A percentile compares a stretch with the other conserved stretches of the same genome.
Conservation (phyloP, 768 basidiomycete genomes). For the Galerina sulciceps region DNA sequence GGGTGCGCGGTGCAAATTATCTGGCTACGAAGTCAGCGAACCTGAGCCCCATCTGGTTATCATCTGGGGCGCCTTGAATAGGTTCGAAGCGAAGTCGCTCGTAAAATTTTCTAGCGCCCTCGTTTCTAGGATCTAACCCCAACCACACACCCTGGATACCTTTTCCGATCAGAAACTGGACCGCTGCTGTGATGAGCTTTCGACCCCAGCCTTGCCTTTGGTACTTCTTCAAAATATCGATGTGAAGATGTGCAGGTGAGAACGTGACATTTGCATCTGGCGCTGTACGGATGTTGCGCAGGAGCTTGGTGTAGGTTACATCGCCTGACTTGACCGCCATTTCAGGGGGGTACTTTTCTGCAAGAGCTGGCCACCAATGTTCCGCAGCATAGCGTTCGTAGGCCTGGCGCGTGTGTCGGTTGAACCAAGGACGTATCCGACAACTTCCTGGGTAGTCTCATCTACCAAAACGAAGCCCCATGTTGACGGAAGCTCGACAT, state of each 20-base stretch:
- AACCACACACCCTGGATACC: conserved; percentile 65
- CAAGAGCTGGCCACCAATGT: conserved; percentile 71
- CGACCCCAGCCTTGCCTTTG: conserved; percentile 76
- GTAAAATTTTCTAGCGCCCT: conserved; percentile 65
- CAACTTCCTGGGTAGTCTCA: conserved; percentile 47
- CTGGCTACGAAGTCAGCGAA: conserved; percentile 40
- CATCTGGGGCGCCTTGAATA: conserved; percentile 55
- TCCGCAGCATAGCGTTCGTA: conserved; percentile 60
- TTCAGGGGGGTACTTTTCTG: conserved; percentile 53
- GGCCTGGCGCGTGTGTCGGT: conserved; percentile 65
- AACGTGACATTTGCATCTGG: conserved; percentile 61
- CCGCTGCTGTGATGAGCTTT: conserved; percentile 58
- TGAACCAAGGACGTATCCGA: conserved; percentile 76
- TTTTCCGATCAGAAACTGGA: conserved; percentile 55
- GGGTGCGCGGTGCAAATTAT: neutral
- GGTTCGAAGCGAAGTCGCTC: conserved; percentile 60
- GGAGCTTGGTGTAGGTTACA: conserved; percentile 41
- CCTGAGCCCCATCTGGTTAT: conserved; percentile 56
- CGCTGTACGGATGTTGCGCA: conserved; percentile 46
- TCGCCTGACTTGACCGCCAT: conserved; percentile 46
- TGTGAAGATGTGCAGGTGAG: conserved; percentile 77
- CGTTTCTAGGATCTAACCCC: conserved; percentile 69
- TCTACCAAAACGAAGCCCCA: conserved; percentile 80
- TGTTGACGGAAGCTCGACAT: conserved; percentile 66
- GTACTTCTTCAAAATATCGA: conserved; percentile 69